Base-by-base conservation (phyloP, 805 yeast genomes). In the Saccharomycopsis capsularis region DNA sequence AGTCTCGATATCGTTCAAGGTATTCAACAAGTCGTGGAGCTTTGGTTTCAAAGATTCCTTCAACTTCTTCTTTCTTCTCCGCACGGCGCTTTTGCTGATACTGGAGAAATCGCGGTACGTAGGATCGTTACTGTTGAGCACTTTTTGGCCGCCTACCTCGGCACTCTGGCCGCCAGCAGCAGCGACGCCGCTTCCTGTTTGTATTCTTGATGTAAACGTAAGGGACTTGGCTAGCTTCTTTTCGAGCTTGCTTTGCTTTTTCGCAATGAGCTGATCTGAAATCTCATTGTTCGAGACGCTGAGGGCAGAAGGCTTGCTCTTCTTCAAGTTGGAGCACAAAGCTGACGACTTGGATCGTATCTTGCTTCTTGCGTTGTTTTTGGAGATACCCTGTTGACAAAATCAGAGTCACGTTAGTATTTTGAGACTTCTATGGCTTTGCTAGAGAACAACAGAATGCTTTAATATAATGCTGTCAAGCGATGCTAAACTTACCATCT, bases 11-110 rank as follows among this genome's bases (percentile, higher is more conserved):
- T 64, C 63, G 21, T 70, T 74, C 45, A 85, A 67, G 16, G 76
- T 78, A 25, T 68, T 68, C 47, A 80, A 66, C 40, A 85, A 63
- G 55, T 85, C 93, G 46, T 73, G 69, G 76, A 85, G 73, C 57
- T 79, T 74, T 3, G 90, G 87, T 57, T 76, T 76, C 52, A 85
- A 66, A 55, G 81, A 77, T 49, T 82, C 84, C 57, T 74, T 76
- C 43, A 71, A 69, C 57, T 73, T 76, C 55, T 85, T 77, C 57
- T 81, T 81, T 55, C 87, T 73, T 62, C 82, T 72, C 59, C 87
- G 73, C 2, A 74, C 53, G 0, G 88, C 69, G 4, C 87, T 79
- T 60, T 84, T 85, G 19, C 88, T 80, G 39, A 85, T 70, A 21
- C 76, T 75, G 16, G 69, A 68, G 58, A 58, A 70, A 58, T 50